phyloP scores from a whole-genome alignment of 768 basidiomycete genomes.

The Boletus sp. region DNA sequence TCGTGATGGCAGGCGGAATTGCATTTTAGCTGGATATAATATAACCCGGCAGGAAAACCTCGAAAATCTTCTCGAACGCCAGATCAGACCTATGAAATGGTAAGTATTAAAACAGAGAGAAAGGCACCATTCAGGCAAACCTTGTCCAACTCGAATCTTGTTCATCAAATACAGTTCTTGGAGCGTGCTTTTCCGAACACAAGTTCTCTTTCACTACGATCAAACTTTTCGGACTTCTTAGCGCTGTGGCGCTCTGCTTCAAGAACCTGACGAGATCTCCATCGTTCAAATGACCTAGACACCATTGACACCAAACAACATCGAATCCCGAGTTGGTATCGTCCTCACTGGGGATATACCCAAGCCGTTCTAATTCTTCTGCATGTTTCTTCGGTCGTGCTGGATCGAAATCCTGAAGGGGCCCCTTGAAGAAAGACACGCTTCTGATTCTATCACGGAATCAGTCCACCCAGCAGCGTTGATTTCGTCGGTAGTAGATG shows the following conservation, averaged over 20 bases:
- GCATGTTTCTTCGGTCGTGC: constrained; percentile 36
- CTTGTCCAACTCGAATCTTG: constrained; percentile 89
- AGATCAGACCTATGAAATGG: constrained; percentile 63
- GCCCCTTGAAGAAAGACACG: constrained; percentile 76
- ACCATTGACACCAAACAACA: constrained; percentile 97
- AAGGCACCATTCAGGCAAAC: constrained; percentile 36
- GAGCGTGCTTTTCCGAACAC: constrained; percentile 61
- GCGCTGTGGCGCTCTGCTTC: constrained; percentile 53
- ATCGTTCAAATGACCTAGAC: constrained; percentile 83
- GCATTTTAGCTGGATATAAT: constrained; percentile 90
- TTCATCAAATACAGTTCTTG: constrained; percentile 68
- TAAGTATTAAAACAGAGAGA: constrained; percentile 3
- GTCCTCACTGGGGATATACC: constrained; percentile 56
- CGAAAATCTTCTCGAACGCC: constrained; percentile 78
- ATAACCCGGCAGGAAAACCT: constrained; percentile 81
- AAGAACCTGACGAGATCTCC: constrained; percentile 77
- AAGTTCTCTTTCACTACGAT: constrained; percentile 94
- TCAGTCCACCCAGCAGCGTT: constrained; percentile 57
- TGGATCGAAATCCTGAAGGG: constrained; percentile 83
- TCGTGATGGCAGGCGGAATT: neutral
- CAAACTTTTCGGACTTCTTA: constrained; percentile 54
- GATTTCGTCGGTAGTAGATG: constrained; percentile 35
- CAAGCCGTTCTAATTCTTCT: constrained; percentile 63
- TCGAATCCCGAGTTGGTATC: constrained; percentile 71
- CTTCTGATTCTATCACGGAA: constrained; percentile 60